phyloP scores from a whole-genome alignment of 495 filamentous ascomycete genomes.

The Bacidia gigantensis region DNA sequence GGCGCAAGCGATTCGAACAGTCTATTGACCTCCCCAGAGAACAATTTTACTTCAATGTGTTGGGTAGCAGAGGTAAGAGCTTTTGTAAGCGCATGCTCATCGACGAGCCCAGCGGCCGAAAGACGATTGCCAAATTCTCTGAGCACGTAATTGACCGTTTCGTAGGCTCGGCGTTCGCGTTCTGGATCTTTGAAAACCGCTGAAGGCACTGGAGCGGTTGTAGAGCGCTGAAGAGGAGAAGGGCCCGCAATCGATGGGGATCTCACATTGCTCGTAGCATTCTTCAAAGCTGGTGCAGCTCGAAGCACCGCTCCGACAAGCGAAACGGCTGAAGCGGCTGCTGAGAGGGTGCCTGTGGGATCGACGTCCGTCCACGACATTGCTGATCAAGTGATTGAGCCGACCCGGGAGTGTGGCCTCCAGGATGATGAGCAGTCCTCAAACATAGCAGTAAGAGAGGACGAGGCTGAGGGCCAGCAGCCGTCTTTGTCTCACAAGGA shows the following conservation, averaged over 20 bases:
- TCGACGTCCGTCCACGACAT: constrained; percentile 2
- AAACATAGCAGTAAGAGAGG: no score
- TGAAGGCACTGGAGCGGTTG: neutral
- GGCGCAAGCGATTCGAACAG: constrained; percentile 7
- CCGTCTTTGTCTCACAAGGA: neutral
- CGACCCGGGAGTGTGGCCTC: no score
- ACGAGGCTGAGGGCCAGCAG: no score
- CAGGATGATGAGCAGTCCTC: no score
- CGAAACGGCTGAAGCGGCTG: constrained; percentile 3
- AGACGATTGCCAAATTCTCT: constrained; percentile 7
- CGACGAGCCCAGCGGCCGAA: constrained; percentile 5
- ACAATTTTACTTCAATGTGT: constrained; percentile 5
- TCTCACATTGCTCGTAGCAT: constrained; percentile 5
- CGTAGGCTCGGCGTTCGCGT: constrained; percentile 8
- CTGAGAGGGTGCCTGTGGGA: constrained; percentile 5
- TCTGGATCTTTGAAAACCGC: neutral
- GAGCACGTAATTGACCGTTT: constrained; percentile 11
- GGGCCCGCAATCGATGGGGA: neutral
- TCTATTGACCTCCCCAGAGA: constrained; percentile 9
- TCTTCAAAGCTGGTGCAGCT: constrained; percentile 7
- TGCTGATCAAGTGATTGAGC: neutral
- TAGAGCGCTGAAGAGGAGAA: neutral
- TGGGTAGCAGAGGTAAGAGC: constrained; percentile 7
- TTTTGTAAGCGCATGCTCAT: constrained; percentile 8
- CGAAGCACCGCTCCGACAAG: constrained; percentile 5